Base-by-base conservation (phyloP, 2,329 filamentous ascomycete genomes). In the Neofusicoccum kwambonambiense region DNA sequence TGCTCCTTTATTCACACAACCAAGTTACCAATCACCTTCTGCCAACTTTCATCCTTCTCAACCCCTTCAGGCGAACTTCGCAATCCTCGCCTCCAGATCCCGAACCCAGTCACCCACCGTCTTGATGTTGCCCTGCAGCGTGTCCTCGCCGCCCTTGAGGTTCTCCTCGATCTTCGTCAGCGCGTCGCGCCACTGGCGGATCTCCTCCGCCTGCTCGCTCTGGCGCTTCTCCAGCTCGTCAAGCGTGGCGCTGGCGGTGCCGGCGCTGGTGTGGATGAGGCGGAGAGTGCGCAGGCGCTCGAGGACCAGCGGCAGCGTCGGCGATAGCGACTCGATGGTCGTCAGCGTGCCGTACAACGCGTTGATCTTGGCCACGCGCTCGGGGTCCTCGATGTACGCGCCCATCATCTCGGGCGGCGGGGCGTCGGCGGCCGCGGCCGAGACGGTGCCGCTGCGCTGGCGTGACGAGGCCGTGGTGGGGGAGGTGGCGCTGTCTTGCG, bases 81-180 rank as follows among this genome's bases (percentile, higher is more conserved):
- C 84, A 76, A 97, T 84, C 77, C 91, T 90, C 71, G 83, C 86
- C 79, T 98, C 94, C 63, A 99, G 79, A 64, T 90, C 91, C 76
- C 90, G 91, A 4, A 98, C 91, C 92, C 93, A 97, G 45, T 87
- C 87, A 69, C 94, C 90, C 67, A 98, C 89, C n/a, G 90, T 85
- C 71, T 90, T 88, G 77, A 93, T 88, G 77, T 99, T 99, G 58
- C 84, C 86, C 69, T 86, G 86, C 81, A 96, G 90, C 3, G 87
- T 84, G 34, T 81, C 81, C 73, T 91, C 89, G 3, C 90, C 88
- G 66, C 90, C 85, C 67, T 83, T 83, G 72, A 98, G 87, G 31
- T 90, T 88, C 64, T 82, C 81, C 77, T 97, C 93, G 19, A 97
- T 86, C 73, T 89, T 91, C 67, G 88, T 87, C 15, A 98, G 77